These are phyloP conservation scores for Metschnikowia lochheadii DNA, from an alignment of 805 yeast species.

Conservation along the genomic window DNA sequence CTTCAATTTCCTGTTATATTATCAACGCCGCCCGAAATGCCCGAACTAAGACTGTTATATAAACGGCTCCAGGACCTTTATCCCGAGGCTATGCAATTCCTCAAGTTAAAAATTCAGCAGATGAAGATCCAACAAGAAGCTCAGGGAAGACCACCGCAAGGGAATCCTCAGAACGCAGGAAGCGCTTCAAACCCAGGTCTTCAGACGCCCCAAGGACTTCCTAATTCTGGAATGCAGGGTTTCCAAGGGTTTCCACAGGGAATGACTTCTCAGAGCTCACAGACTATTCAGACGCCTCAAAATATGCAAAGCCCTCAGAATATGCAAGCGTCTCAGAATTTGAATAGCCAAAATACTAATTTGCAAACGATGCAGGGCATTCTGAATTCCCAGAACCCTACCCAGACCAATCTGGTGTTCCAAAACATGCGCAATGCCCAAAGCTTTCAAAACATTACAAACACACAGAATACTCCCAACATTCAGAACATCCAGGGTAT, in stretches of 20 bases:
- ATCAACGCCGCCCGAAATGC: constrained; percentile 53
- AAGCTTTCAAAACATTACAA: constrained; percentile 1
- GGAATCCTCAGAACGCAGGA: constrained; percentile 6
- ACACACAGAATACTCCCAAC: not conserved
- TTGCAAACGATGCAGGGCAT: constrained; percentile 7
- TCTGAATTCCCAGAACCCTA: constrained; percentile 4
- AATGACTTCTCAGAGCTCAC: constrained; percentile 5
- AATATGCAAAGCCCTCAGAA: constrained; percentile 3
- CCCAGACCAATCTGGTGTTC: not conserved
- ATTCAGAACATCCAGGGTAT: constrained; percentile 1
- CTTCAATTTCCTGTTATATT: constrained; percentile 45
- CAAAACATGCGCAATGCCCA: constrained; percentile 2
- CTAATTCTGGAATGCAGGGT: not conserved
- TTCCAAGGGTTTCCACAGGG: constrained; percentile 2
- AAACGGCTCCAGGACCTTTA: constrained; percentile 45
- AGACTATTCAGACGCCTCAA: constrained; percentile 10
- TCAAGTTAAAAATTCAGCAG: constrained; percentile 34
- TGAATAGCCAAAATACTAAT: not conserved
- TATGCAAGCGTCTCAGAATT: not conserved
- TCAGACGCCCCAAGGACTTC: constrained; percentile 3
- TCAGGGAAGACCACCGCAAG: constrained; percentile 6
- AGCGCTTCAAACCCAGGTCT: not conserved
- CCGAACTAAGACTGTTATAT: constrained; percentile 48
- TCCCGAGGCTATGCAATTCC: constrained; percentile 48
- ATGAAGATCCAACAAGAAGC: constrained; percentile 29